These are phyloP conservation scores for Alternaria gansuensis DNA, from an alignment of 2,329 filamentous ascomycete genomes.

Conservation along the genomic window DNA sequence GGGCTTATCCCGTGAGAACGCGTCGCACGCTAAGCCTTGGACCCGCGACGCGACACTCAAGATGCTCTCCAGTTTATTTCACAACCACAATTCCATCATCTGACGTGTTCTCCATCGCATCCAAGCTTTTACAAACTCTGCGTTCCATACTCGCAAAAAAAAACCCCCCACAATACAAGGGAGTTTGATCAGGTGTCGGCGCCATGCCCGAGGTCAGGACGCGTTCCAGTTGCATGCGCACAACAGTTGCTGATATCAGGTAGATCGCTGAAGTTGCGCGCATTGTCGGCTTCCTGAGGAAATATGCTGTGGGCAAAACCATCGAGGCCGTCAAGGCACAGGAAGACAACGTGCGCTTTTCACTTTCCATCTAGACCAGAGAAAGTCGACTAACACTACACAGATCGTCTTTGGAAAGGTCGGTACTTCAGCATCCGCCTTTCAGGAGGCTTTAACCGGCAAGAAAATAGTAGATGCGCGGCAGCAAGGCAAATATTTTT, in stretches of 20 bases:
- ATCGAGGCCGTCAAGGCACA: constrained; percentile 74
- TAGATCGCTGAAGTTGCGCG: constrained; percentile 73
- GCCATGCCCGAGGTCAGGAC: constrained; percentile 51
- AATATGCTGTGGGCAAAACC: constrained; percentile 83
- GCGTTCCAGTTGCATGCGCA: constrained; percentile 6
- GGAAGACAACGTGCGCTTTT: constrained; percentile 67
- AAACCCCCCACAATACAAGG: background rate
- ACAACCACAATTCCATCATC: constrained; percentile 8
- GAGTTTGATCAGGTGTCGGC: background rate
- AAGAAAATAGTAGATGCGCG: constrained; percentile 76
- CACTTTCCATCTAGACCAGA: background rate
- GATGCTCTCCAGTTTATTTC: constrained; percentile 4
- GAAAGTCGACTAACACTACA: background rate
- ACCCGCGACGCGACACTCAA: constrained; percentile 10
- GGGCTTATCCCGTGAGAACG: constrained; percentile 43
- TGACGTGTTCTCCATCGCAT: constrained; percentile 1
- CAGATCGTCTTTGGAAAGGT: constrained; percentile 87
- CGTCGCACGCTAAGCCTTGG: constrained; percentile 29
- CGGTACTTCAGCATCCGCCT: constrained; percentile 78
- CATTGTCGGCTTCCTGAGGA: constrained; percentile 83
- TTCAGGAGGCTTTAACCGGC: constrained; percentile 76
- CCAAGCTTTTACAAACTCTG: background rate
- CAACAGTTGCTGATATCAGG: constrained; percentile 17
- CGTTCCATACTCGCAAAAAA: background rate
- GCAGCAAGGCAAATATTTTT: constrained; percentile 97